Evolutionary conservation across 2,329 filamentous ascomycete species (phyloP).

Genomic region (Anisogramma anomala): DNA sequence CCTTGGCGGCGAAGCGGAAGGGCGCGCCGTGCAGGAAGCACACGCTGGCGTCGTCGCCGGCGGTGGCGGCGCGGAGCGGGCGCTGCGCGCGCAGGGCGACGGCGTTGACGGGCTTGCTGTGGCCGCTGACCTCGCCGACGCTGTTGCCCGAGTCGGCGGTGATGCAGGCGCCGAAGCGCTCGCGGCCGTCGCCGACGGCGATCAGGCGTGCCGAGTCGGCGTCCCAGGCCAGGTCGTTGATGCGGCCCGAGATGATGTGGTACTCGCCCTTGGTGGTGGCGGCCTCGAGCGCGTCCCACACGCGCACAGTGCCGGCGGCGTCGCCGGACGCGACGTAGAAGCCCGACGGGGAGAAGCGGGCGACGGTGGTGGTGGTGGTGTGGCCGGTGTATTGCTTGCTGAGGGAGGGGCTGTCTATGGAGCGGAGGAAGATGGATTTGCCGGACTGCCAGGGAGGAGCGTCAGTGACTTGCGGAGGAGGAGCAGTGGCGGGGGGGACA

Average conservation of each 20-base stretch:
- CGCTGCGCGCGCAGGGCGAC: constrained; percentile 83
- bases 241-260: constrained; percentile 81
- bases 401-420: constrained; percentile 76
- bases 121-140: constrained; percentile 86
- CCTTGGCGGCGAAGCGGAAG: constrained; percentile 89
- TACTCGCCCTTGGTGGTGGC: constrained; percentile 86
- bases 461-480: background rate
- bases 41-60: constrained; percentile 28
- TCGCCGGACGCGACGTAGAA: constrained; percentile 95
- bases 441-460: constrained; percentile 50
- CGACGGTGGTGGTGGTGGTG: constrained; percentile 78
- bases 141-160: constrained; percentile 93
- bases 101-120: constrained; percentile 81
- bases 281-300: constrained; percentile 87
- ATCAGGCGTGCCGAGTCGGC: constrained; percentile 94
- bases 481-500: background rate
- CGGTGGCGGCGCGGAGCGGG: constrained; percentile 58
- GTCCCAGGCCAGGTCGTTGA: constrained; percentile 96
- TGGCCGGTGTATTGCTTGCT: constrained; percentile 89
- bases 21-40: constrained; percentile 16
- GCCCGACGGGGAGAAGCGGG: constrained; percentile 84
- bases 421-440: constrained; percentile 93
- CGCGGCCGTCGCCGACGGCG: constrained; percentile 87
- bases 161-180: constrained; percentile 87
- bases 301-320: constrained; percentile 67